Evolutionary conservation across 495 filamentous ascomycete genomes (phyloP).

Genomic region (Jackrogersella minutella): DNA sequence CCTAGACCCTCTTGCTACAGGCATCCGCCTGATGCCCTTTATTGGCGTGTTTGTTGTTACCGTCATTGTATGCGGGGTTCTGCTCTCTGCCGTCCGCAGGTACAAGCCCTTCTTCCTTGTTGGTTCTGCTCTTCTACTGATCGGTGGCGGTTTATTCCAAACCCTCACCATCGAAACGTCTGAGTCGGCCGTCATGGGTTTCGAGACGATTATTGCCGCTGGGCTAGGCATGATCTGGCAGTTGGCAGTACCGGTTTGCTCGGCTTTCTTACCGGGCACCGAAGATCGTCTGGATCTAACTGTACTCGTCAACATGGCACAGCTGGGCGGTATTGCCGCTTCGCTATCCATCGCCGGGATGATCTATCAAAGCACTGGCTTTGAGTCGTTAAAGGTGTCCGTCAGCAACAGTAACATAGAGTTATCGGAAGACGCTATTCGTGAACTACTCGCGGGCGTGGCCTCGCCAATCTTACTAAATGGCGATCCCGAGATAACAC

Average conservation of each 20-base stretch:
- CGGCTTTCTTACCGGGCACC: constrained; percentile 52
- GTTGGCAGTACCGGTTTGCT: constrained; percentile 61
- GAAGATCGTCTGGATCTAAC: constrained; percentile 54
- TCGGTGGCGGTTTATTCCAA: constrained; percentile 62
- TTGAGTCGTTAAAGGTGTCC: constrained; percentile 43
- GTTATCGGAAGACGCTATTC: constrained; percentile 45
- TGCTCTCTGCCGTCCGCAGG: constrained; percentile 57
- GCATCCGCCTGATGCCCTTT: constrained; percentile 51
- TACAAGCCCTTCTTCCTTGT: constrained; percentile 68
- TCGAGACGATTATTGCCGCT: constrained; percentile 59
- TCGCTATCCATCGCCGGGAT: constrained; percentile 63
- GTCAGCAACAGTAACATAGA: constrained; percentile 44
- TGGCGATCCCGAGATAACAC: constrained; percentile 21
- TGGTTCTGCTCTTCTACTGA: constrained; percentile 55
- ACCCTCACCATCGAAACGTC: constrained; percentile 48
- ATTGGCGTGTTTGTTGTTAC: constrained; percentile 8
- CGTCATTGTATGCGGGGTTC: constrained; percentile 48
- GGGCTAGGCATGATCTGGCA: constrained; percentile 56
- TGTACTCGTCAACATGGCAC: constrained; percentile 61
- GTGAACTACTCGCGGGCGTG: constrained; percentile 55
- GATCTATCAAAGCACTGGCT: constrained; percentile 60
- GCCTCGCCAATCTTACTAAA: constrained; percentile 48
- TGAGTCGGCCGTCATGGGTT: constrained; percentile 57
- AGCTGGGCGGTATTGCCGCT: constrained; percentile 60
- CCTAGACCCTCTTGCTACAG: constrained; percentile 47